Base-by-base conservation (phyloP, 768 basidiomycete genomes). In the Pleurotus djamor region DNA sequence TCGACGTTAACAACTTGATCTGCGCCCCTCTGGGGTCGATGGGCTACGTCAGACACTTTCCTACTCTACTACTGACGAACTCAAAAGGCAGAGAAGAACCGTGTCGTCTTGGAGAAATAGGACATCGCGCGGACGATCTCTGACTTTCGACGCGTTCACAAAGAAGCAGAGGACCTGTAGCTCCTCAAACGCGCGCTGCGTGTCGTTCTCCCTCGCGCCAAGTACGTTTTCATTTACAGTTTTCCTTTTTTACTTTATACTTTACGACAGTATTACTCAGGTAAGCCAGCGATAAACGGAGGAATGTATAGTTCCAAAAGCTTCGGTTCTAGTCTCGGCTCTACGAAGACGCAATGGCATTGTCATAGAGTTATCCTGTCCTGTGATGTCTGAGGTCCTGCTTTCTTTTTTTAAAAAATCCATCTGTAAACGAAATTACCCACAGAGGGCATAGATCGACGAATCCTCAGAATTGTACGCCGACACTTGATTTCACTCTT, bases 81-180 rank as follows among this genome's bases (percentile, higher is more conserved):
- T 94, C 41, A 83, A 88, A 9, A 79, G 65, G 78, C 80, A 36
- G 88, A 92, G 70, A 87, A 86, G 67, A 75, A 83, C 21, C 83
- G 81, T 45, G 80, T 86, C 60, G 76, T 75, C 16, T 74, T 77
- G 2, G 90, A 88, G 75, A 88, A 86, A 68, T 82, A 72, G 52
- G 84, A 86, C 61, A 83, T 93, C 59, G 80, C 83, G 0, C 79
- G 76, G 45, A 88, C 83, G 3, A 86, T 94, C n/a, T 79, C 83
- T 4, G 70, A 96, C 67, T 78, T 96, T 17, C 77, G 77, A 59
- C 85, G 90, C 7, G 90, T 96, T 13, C 81, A 84, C 57, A 79
- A 81, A 52, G 89, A 93, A 60, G 92, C 92, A 0, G 88, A 91
- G 62, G 93, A 96, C 69, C 71, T 96, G 60, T 90, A 86, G 61